A percentile compares a stretch with the other conserved stretches of the same genome.
Evolutionary conservation across 257 asterid genomes (phyloP).

Genomic region (Solanum virginianum): DNA sequence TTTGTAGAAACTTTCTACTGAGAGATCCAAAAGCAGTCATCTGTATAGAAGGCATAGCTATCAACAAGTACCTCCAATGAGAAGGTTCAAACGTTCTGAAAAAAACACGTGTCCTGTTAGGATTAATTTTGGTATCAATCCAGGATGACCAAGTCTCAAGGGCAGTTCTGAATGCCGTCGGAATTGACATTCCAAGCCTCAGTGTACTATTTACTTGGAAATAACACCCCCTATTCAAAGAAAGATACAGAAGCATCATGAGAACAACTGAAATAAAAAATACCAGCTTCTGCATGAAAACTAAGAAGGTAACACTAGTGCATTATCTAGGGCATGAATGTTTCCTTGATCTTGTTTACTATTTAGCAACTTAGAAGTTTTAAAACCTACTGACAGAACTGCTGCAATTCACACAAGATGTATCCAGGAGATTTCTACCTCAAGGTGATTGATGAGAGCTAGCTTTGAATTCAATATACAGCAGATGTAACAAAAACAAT

Average conservation of each 20-base stretch:
- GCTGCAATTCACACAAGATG: neutral
- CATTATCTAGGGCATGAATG: neutral
- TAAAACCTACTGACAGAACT: neutral
- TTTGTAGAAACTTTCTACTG: neutral
- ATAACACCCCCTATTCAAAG: conserved; percentile 65
- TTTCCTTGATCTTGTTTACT: neutral
- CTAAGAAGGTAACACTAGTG: neutral
- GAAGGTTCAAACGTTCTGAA: conserved; percentile 77
- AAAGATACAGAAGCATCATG: conserved; percentile 2
- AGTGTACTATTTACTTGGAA: conserved; percentile 49
- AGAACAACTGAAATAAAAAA: neutral
- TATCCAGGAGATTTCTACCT: neutral
- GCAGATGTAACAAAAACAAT: neutral
- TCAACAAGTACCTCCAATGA: conserved; percentile 58
- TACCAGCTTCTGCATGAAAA: neutral
- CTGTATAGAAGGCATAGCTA: neutral
- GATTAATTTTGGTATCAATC: conserved; percentile 31
- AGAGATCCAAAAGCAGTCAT: neutral
- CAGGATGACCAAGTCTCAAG: conserved; percentile 65
- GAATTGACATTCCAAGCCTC: conserved; percentile 53
- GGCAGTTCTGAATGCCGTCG: conserved; percentile 43
- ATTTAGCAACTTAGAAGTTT: neutral
- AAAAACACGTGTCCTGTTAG: conserved; percentile 36
- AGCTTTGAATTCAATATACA: neutral
- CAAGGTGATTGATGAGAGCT: neutral